These are phyloP conservation scores for Hamigera avellanea DNA, from an alignment of 495 filamentous ascomycete genomes.

Conservation along the genomic window DNA sequence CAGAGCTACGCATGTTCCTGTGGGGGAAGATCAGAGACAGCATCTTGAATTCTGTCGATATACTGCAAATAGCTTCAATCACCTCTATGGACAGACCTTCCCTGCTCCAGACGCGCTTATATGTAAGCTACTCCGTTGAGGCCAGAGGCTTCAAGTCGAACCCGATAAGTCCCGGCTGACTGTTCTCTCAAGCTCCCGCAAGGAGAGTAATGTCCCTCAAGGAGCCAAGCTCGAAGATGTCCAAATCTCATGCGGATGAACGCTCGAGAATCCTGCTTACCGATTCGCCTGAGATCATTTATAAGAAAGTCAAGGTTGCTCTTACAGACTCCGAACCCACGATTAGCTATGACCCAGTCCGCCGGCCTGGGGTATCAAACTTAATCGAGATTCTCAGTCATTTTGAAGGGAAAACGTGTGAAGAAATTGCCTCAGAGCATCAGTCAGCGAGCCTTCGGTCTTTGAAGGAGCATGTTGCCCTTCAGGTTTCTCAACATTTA, in stretches of 20 bases:
- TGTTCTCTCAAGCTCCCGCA: slow-evolving; percentile 45
- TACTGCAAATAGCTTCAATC: slow-evolving; percentile 75
- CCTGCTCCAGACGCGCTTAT: slow-evolving; percentile 61
- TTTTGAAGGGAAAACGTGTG: slow-evolving; percentile 40
- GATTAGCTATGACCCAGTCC: slow-evolving; percentile 59
- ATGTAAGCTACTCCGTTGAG: slow-evolving; percentile 40
- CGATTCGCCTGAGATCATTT: slow-evolving; percentile 49
- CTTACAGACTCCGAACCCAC: slow-evolving; percentile 59
- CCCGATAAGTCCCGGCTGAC: too few species aligned
- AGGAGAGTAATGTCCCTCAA: slow-evolving; percentile 84
- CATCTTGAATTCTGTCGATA: slow-evolving; percentile 88
- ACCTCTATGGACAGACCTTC: slow-evolving; percentile 52
- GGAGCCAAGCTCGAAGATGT: slow-evolving; percentile 75
- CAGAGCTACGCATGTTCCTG: slow-evolving; percentile 86
- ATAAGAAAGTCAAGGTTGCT: slow-evolving; percentile 54
- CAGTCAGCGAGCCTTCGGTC: slow-evolving; percentile 38
- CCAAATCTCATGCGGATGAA: slow-evolving; percentile 66
- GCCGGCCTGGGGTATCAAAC: slow-evolving; percentile 77
- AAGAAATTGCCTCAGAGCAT: slow-evolving; percentile 45
- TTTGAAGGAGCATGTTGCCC: slow-evolving; percentile 55
- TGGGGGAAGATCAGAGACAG: slow-evolving; percentile 86
- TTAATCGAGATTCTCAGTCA: slow-evolving; percentile 65
- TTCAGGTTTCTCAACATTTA: slow-evolving; percentile 43
- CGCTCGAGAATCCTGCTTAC: slow-evolving; percentile 71
- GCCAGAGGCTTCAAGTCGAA: not conserved